These are phyloP conservation scores for Myriosclerotinia scirpicola DNA, from an alignment of 2,329 filamentous ascomycete species.

Conservation along the genomic window DNA sequence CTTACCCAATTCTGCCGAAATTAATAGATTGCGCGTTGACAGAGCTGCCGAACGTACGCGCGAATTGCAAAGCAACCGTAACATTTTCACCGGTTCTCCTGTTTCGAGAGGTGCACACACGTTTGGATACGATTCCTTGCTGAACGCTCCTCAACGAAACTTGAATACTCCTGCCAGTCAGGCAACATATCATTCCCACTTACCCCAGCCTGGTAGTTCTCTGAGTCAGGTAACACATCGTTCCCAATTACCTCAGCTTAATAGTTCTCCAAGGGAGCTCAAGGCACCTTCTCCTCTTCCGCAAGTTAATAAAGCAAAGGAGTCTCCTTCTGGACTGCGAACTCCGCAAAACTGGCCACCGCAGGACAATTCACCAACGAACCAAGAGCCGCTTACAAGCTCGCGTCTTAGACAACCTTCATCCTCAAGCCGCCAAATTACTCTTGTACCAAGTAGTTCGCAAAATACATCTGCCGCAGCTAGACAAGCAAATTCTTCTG, in stretches of 20 bases:
- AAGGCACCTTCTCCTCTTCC: not conserved
- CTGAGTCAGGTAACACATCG: not conserved
- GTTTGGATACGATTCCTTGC: not conserved
- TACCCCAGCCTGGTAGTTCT: not conserved
- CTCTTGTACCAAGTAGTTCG: not conserved
- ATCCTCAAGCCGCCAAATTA: not conserved
- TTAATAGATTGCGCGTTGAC: not conserved
- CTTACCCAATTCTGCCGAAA: not conserved
- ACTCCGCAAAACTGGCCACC: not conserved
- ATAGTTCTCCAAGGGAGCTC: not conserved
- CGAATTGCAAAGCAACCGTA: not conserved
- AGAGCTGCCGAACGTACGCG: not conserved
- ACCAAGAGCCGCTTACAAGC: not conserved
- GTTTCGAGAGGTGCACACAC: not conserved
- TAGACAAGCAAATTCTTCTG: not conserved
- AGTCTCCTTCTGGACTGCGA: not conserved
- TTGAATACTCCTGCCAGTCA: not conserved
- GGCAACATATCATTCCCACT: not conserved
- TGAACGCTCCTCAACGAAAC: not conserved
- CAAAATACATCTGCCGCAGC: not conserved
- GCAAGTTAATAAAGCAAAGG: not conserved
- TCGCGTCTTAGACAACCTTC: not conserved
- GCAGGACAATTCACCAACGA: not conserved
- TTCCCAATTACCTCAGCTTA: not conserved
- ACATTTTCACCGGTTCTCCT: conserved; percentile 18